Evolutionary conservation across 2,329 filamentous ascomycete genomes (phyloP), one percentile per base, ranked within the genome.

Genomic region (Venturia carpophila): DNA sequence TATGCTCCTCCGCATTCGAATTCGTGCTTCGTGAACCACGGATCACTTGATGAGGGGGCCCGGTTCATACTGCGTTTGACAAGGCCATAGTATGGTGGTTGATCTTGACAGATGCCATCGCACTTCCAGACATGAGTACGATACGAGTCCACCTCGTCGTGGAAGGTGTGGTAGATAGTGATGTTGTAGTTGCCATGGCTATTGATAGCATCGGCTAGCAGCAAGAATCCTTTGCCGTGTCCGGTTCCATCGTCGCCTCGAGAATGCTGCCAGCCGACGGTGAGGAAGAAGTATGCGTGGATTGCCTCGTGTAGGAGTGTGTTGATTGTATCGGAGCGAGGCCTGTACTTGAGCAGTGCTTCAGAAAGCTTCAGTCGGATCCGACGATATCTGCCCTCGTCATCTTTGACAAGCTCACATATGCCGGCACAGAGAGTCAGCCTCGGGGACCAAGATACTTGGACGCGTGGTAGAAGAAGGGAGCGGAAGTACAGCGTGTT

Each of bases 21-120:
- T 63, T 74, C 65, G 68, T 79, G 78, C 68, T 67, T 71, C 27
- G 69, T 65, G 74, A 75, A 79, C 78, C 78, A 79, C 13, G 67
- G 71, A 69, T 79, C 78, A 47, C 70, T 69, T 67, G 76, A 78
- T 1, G 75, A 74, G 7, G 77, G 78, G 10, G 77, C 66, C 41
- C 78, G 70, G 67, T 79, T 79, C 78, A 79, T 79, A 60, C 73
- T 75, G n/a, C 78, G 70, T 70, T 79, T 79, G 21, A 79, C 77
- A 1, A 78, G 67, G 0, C 78, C 78, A 68, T 79, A 79, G 69
- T 73, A 79, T 2, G 77, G 78, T 9, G 77, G 70, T 62, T 67
- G 71, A 4, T 65, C 65, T 61, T 71, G 73, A 67, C 78, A 79
- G 15, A 73, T 72, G 10, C 78, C 77, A 64, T 77, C 69, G 66